A percentile compares a stretch with the other conserved stretches of the same genome.
Evolutionary conservation across 2,329 filamentous ascomycete species (phyloP).

Genomic region (Colletotrichum magnum): DNA sequence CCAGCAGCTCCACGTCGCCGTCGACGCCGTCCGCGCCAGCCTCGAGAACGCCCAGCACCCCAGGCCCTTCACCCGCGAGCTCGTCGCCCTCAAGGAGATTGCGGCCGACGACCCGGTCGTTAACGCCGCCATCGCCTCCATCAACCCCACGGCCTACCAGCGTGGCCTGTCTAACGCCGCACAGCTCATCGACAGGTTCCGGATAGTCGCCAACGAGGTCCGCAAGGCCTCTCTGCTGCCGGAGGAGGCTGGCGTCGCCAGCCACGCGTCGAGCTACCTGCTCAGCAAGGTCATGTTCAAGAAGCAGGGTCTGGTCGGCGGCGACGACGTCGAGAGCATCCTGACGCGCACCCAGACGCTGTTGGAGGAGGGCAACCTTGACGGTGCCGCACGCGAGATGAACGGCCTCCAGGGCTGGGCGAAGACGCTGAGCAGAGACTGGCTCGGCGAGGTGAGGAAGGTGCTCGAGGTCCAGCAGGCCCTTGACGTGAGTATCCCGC

Average conservation of each 20-base stretch:
- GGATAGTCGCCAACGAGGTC: slow-evolving; percentile 91
- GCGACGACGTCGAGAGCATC: slow-evolving; percentile 94
- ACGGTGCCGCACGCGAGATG: slow-evolving; percentile 94
- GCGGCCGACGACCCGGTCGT: slow-evolving; percentile 88
- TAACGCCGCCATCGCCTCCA: slow-evolving; percentile 93
- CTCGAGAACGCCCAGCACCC: slow-evolving; percentile 82
- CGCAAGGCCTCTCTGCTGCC: slow-evolving; percentile 94
- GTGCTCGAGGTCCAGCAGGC: slow-evolving; percentile 97
- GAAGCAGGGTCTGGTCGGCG: slow-evolving; percentile 87
- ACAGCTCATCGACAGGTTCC: slow-evolving; percentile 95
- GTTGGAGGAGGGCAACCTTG: slow-evolving; percentile 93
- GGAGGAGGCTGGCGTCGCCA: slow-evolving; percentile 93
- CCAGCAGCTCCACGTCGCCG: slow-evolving; percentile 95
- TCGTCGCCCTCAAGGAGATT: slow-evolving; percentile 95
- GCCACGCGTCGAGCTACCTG: slow-evolving; percentile 90
- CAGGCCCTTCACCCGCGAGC: slow-evolving; percentile 89
- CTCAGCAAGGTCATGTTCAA: slow-evolving; percentile 97
- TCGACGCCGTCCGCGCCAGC: slow-evolving; percentile 90
- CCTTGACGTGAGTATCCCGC: slow-evolving; percentile 81
- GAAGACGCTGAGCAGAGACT: slow-evolving; percentile 93
- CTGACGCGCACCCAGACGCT: slow-evolving; percentile 90
- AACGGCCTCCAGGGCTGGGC: slow-evolving; percentile 94
- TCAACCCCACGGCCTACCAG: slow-evolving; percentile 95
- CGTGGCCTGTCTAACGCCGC: slow-evolving; percentile 86
- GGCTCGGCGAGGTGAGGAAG: slow-evolving; percentile 90